Evolutionary conservation across 2,329 filamentous ascomycete genomes (phyloP).

Genomic region (Xylaria sp.): DNA sequence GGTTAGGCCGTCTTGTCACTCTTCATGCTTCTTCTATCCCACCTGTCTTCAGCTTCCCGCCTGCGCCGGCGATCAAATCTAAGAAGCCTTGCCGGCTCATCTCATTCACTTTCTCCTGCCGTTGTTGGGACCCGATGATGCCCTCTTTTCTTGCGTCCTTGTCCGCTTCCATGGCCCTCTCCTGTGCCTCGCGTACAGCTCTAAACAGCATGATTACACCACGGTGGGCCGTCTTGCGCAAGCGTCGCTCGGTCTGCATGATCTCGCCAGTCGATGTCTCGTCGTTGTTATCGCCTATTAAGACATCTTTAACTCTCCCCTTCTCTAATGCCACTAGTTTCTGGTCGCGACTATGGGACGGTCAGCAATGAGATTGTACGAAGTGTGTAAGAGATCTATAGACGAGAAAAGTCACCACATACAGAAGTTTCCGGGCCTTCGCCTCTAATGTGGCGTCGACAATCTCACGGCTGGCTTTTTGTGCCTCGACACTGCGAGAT

Average conservation of each 20-base stretch:
- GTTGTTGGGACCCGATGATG: conserved; percentile 79
- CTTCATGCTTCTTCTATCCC: conserved; percentile 66
- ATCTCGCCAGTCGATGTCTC: conserved; percentile 64
- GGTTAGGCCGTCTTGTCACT: conserved; percentile 15
- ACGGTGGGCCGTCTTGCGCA: conserved; percentile 89
- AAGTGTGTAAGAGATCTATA: too few relatives aligned
- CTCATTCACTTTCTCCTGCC: conserved; percentile 90
- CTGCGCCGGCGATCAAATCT: conserved; percentile 81
- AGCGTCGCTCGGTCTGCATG: conserved; percentile 77
- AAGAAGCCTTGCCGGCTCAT: conserved; percentile 98
- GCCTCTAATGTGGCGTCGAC: conserved; percentile 82
- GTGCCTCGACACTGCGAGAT: conserved; percentile 80
- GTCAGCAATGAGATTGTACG: conserved; percentile 1
- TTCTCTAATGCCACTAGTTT: conserved; percentile 84
- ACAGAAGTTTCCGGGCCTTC: conserved; percentile 80
- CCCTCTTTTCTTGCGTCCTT: conserved; percentile 75
- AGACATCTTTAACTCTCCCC: conserved; percentile 87
- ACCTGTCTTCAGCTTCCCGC: conserved; percentile 68
- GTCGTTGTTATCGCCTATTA: conserved; percentile 66
- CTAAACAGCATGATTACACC: conserved; percentile 98
- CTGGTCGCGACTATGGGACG: conserved; percentile 69
- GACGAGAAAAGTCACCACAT: background rate
- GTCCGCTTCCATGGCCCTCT: conserved; percentile 84
- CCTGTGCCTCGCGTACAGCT: conserved; percentile 90
- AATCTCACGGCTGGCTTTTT: conserved; percentile 76